Percentiles rank a stretch among this genome's conserved stretches.
phyloP scores from a whole-genome alignment of 768 basidiomycete species.

The Mycena albidolilacea region DNA sequence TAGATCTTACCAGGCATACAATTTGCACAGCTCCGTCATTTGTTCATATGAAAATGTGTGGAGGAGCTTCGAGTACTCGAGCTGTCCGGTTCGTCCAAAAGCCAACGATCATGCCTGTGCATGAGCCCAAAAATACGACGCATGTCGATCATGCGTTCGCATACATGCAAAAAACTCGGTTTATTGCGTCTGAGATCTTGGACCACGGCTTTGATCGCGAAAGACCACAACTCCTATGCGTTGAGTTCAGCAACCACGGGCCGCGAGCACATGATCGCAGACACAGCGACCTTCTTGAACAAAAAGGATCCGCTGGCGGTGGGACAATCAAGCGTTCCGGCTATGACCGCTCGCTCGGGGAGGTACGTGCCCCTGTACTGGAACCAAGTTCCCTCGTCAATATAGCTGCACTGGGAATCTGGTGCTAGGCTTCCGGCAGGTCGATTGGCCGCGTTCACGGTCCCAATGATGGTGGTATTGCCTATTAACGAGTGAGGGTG shows the following conservation, averaged over 20 bases:
- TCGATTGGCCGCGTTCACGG: constrained; percentile 9
- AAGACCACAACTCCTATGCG: constrained; percentile 11
- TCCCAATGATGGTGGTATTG: neutral
- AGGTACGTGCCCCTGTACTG: constrained; percentile 15
- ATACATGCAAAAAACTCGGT: neutral
- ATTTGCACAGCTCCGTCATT: constrained; percentile 17
- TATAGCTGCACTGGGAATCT: constrained; percentile 10
- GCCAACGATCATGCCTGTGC: neutral
- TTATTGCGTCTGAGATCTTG: constrained; percentile 10
- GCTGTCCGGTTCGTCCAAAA: neutral
- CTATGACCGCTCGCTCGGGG: constrained; percentile 10
- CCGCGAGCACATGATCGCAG: constrained; percentile 21
- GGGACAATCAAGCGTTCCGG: constrained; percentile 8
- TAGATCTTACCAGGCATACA: constrained; percentile 17
- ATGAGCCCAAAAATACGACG: neutral
- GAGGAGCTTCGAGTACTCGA: constrained; percentile 13
- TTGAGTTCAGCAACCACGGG: constrained; percentile 6
- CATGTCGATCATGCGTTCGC: constrained; percentile 15
- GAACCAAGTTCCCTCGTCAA: constrained; percentile 12
- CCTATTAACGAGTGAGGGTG: neutral
- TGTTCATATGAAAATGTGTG: constrained; percentile 18
- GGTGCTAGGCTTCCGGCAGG: neutral
- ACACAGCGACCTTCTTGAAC: constrained; percentile 25
- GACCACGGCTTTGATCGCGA: constrained; percentile 11
- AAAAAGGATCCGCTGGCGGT: constrained; percentile 14